Evolutionary conservation across 768 basidiomycete genomes (phyloP).

Genomic region (Termitomyces sp.): DNA sequence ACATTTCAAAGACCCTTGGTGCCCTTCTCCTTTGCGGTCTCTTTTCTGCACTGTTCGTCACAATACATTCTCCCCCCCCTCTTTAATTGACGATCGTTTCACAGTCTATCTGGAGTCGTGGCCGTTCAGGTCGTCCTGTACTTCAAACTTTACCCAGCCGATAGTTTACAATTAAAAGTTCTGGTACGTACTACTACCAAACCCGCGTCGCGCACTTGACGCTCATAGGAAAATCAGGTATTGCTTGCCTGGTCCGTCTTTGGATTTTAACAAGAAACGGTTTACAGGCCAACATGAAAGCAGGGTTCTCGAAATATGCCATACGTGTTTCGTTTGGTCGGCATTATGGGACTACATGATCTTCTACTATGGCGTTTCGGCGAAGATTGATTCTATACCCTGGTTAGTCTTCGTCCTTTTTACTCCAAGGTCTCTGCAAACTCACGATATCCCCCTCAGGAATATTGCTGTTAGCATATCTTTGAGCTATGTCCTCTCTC

Average conservation of each 20-base stretch:
- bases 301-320: slow-evolving; percentile 33
- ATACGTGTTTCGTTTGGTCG: slow-evolving; percentile 33
- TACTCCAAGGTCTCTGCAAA: neutral
- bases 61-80: neutral
- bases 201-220: neutral
- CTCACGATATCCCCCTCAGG: neutral
- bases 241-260: slow-evolving; percentile 11
- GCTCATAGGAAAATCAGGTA: slow-evolving; percentile 12
- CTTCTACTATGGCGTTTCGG: neutral
- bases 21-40: slow-evolving; percentile 21
- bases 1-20: slow-evolving; percentile 18
- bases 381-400: neutral
- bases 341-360: slow-evolving; percentile 26
- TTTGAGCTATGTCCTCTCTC: neutral
- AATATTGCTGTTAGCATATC: slow-evolving; percentile 13
- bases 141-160: slow-evolving; percentile 16
- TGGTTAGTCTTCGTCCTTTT: neutral
- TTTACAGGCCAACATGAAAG: neutral
- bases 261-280: too few relatives aligned
- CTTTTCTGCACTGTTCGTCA: slow-evolving; percentile 18
- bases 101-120: slow-evolving; percentile 19
- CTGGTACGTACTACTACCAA: slow-evolving; percentile 8
- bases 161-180: slow-evolving; percentile 9
- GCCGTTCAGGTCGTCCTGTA: slow-evolving; percentile 19
- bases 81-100: neutral